These are phyloP conservation scores for Paracorniculantispora psalliotae DNA, from an alignment of 2,329 filamentous ascomycete species.

Conservation along the genomic window DNA sequence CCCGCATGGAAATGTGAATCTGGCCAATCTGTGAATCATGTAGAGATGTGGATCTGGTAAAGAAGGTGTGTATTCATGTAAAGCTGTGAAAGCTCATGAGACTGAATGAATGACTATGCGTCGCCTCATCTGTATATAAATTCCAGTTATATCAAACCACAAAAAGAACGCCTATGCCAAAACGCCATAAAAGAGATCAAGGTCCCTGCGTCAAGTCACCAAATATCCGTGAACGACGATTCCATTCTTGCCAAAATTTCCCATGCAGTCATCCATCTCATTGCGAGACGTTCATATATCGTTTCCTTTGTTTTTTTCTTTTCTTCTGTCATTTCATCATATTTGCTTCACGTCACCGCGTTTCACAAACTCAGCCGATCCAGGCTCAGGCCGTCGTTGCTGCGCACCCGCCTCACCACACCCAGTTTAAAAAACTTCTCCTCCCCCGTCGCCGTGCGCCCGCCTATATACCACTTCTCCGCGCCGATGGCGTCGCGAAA, in stretches of 20 bases:
- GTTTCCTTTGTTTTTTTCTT: background rate
- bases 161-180: background rate
- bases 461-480: conserved; percentile 80
- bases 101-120: background rate
- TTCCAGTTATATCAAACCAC: background rate
- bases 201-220: no score
- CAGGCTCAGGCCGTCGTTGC: conserved; percentile 68
- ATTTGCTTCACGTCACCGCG: background rate
- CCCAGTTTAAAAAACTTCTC: conserved; percentile 78
- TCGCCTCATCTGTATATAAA: conserved; percentile 4
- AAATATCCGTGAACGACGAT: no score
- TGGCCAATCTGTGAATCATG: no score
- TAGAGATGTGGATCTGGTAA: background rate
- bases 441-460: conserved; percentile 69
- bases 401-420: conserved; percentile 67
- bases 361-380: conserved; percentile 68
- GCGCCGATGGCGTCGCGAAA: conserved; percentile 67
- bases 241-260: background rate
- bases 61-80: no score
- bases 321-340: background rate
- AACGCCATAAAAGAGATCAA: background rate
- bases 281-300: no score
- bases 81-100: background rate
- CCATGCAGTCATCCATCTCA: background rate
- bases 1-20: no score